Conservation (phyloP, 305 asterid genomes). For the Ilex paraguariensis region DNA sequence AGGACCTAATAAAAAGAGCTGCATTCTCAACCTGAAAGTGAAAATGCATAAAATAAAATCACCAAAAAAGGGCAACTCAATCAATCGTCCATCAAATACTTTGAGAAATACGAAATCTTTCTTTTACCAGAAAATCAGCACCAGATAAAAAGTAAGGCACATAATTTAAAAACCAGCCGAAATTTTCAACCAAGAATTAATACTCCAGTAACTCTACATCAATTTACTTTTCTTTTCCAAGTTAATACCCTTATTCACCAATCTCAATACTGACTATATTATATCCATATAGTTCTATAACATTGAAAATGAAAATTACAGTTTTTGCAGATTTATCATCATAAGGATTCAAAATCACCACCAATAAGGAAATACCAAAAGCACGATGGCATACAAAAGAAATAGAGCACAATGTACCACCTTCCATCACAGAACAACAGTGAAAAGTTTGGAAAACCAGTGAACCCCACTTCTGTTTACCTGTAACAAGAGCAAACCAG, state of each 20-base stretch:
- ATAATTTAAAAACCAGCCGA: not conserved
- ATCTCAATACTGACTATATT: too few species aligned
- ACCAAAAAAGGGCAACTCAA: constrained; percentile 10
- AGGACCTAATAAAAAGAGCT: constrained; percentile 14
- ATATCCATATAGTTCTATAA: too few species aligned
- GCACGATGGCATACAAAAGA: constrained; percentile 13
- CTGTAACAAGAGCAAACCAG: too few species aligned
- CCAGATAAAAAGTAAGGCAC: not conserved
- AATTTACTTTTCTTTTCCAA: too few species aligned
- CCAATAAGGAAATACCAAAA: constrained; percentile 7
- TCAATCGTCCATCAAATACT: constrained; percentile 8
- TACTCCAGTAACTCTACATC: too few species aligned
- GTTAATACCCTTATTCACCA: too few species aligned
- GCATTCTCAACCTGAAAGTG: constrained; percentile 38
- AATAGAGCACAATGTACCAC: constrained; percentile 33
- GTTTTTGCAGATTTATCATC: too few species aligned
- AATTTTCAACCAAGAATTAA: too few species aligned
- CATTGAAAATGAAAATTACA: too few species aligned
- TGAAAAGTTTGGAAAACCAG: constrained; percentile 12
- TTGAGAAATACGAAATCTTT: constrained; percentile 12
- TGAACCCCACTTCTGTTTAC: too few species aligned
- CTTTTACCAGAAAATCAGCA: not conserved
- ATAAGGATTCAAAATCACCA: too few species aligned
- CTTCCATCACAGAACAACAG: constrained; percentile 27
- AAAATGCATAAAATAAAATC: constrained; percentile 7